These are phyloP conservation scores for Jamesozyma rosinii DNA, from an alignment of 805 yeast genomes.

Conservation along the genomic window DNA sequence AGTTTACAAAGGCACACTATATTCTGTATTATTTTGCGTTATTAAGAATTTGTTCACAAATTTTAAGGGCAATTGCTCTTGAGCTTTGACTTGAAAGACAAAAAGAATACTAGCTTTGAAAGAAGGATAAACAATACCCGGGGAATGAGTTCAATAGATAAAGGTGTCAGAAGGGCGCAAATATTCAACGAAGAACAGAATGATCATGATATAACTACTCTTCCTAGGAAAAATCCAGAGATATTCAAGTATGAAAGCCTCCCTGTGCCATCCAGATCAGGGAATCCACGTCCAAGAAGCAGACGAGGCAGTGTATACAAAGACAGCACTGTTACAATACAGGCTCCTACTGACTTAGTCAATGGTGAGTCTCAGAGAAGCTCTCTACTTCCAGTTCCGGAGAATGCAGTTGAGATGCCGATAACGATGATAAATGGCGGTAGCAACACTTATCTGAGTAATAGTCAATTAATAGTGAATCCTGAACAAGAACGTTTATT, in stretches of 20 bases:
- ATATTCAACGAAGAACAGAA: constrained; percentile 8
- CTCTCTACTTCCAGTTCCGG: neutral
- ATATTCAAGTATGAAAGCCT: constrained; percentile 9
- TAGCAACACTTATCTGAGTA: neutral
- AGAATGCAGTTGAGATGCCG: neutral
- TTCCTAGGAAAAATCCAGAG: constrained; percentile 13
- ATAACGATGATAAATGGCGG: neutral
- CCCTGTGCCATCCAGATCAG: neutral
- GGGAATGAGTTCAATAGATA: neutral
- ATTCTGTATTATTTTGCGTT: too few species aligned
- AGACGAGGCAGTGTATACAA: constrained; percentile 8
- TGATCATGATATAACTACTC: constrained; percentile 8
- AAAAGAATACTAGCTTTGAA: too few species aligned
- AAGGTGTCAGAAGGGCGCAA: constrained; percentile 5
- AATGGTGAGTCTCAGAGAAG: neutral
- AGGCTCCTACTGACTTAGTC: neutral
- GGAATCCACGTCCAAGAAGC: constrained; percentile 1
- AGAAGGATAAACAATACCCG: neutral
- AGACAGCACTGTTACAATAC: constrained; percentile 6
- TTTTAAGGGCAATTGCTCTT: too few species aligned
- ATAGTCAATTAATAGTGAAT: neutral
- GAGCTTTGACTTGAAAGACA: too few species aligned
- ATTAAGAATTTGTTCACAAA: too few species aligned
- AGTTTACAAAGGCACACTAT: too few species aligned
- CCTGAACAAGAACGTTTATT: neutral